These are phyloP conservation scores for Lachnellula occidentalis DNA, from an alignment of 2,329 filamentous ascomycete species.

Conservation along the genomic window DNA sequence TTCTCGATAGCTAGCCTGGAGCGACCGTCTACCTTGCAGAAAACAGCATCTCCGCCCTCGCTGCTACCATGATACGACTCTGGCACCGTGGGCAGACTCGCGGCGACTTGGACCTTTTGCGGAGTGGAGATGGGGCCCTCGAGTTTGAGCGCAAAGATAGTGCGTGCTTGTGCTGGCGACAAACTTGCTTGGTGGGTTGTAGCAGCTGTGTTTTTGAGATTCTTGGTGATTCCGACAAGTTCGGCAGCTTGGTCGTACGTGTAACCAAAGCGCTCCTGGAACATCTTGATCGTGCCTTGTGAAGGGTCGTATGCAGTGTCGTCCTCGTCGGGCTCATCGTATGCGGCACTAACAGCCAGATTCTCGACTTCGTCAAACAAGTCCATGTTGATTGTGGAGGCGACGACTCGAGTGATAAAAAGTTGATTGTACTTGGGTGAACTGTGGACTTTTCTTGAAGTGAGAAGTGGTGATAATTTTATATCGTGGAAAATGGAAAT, in stretches of 20 bases:
- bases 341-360: too few species aligned
- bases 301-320: too few species aligned
- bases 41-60: slow-evolving; percentile 18
- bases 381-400: too few species aligned
- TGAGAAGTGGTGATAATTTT: too few species aligned
- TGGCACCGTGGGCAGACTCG: slow-evolving; percentile 13
- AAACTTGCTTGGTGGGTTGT: not conserved
- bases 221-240: not conserved
- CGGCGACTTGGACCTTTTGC: slow-evolving; percentile 19
- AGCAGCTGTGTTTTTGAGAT: not conserved
- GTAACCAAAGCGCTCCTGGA: slow-evolving; percentile 9
- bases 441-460: too few species aligned
- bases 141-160: slow-evolving; percentile 25
- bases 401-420: too few species aligned
- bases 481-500: too few species aligned
- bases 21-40: slow-evolving; percentile 23
- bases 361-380: too few species aligned
- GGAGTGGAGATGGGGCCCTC: slow-evolving; percentile 19
- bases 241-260: slow-evolving; percentile 33
- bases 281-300: too few species aligned
- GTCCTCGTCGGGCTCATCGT: too few species aligned
- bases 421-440: too few species aligned
- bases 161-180: not conserved
- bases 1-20: slow-evolving; percentile 12
- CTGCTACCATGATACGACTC: slow-evolving; percentile 11